Evolutionary conservation across 768 basidiomycete genomes (phyloP).

Genomic region (Roridomyces roridus): DNA sequence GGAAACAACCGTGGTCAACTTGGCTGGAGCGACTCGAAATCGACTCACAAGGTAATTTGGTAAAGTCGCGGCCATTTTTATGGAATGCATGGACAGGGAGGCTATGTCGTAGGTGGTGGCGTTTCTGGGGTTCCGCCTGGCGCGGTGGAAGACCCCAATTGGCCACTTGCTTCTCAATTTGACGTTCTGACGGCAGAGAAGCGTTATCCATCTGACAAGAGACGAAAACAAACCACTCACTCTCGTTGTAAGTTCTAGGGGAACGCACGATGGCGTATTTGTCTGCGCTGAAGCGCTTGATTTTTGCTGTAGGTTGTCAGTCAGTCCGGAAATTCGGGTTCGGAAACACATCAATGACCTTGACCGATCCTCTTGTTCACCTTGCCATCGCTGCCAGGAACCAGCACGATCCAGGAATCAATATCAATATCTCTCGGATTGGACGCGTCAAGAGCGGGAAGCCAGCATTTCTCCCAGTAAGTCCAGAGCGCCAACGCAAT

Average conservation of each 20-base stretch:
- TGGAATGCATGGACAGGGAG: background rate
- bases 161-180: constrained; percentile 10
- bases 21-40: background rate
- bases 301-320: constrained; percentile 8
- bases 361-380: constrained; percentile 18
- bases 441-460: constrained; percentile 56
- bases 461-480: constrained; percentile 69
- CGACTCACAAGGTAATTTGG: constrained; percentile 13
- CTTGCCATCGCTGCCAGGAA: constrained; percentile 12
- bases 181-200: constrained; percentile 4
- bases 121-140: background rate
- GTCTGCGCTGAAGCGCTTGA: constrained; percentile 9
- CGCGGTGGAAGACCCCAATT: constrained; percentile 1
- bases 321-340: no score
- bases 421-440: constrained; percentile 2
- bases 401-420: constrained; percentile 19
- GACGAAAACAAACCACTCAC: background rate
- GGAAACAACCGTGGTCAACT: no score
- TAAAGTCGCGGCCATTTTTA: background rate
- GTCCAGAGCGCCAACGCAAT: constrained; percentile 73
- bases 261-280: constrained; percentile 14
- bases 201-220: no score
- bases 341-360: background rate
- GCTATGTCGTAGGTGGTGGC: constrained; percentile 11
- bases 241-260: constrained; percentile 9